phyloP scores from a whole-genome alignment of 2,329 filamentous ascomycete species.

The Verticillium isaacii region DNA sequence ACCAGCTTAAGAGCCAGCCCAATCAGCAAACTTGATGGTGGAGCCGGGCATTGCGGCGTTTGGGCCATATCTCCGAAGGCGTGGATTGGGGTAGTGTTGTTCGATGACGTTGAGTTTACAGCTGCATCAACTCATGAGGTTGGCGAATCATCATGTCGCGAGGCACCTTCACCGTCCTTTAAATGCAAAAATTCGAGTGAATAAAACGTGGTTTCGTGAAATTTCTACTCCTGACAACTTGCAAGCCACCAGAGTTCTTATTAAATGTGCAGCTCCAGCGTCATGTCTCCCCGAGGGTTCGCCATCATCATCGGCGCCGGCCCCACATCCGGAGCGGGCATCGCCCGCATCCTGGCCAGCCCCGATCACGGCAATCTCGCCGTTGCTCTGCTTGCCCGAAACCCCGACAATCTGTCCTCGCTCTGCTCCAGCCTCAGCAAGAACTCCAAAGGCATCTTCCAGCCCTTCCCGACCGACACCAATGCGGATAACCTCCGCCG shows the following conservation, averaged over 20 bases:
- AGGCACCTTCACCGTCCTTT: background rate
- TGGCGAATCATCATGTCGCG: background rate
- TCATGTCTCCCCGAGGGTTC: conserved; percentile 41
- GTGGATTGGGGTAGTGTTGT: background rate
- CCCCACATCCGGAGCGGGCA: conserved; percentile 46
- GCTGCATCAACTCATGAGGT: background rate
- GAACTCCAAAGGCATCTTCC: conserved; percentile 37
- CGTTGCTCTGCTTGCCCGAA: conserved; percentile 47
- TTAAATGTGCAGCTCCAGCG: background rate
- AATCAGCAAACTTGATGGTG: background rate
- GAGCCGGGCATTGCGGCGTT: background rate
- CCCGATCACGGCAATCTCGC: conserved; percentile 48
- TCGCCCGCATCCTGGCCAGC: conserved; percentile 47
- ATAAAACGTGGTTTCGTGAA: too few species aligned
- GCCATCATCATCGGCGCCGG: conserved; percentile 48
- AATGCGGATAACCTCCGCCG: conserved; percentile 37
- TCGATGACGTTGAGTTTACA: background rate
- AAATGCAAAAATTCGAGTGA: too few species aligned
- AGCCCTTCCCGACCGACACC: conserved; percentile 48
- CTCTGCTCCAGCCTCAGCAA: conserved; percentile 34
- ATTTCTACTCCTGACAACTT: too few species aligned
- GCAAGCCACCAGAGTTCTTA: background rate
- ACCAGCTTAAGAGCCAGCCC: background rate
- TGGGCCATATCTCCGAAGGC: background rate
- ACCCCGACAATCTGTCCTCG: conserved; percentile 36